A percentile compares a stretch with the other conserved stretches of the same genome.
Evolutionary conservation across 1,139 yeast genomes (phyloP).

Genomic region (Geotrichum candidum): DNA sequence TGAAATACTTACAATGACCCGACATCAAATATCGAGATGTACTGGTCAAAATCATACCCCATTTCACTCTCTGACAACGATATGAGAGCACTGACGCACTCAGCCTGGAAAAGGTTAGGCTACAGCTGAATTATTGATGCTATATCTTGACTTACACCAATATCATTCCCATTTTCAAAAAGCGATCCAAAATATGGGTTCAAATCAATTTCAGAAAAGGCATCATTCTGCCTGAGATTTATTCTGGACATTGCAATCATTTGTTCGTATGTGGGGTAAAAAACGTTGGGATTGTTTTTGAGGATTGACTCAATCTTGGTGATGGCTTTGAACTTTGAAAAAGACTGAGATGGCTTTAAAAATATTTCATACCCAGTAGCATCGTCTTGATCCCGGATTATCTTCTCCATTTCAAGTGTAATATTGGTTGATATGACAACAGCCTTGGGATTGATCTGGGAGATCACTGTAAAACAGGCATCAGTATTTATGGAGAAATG

Average conservation of each 20-base stretch:
- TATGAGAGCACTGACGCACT: conserved; percentile 15
- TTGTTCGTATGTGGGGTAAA: conserved; percentile 16
- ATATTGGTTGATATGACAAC: conserved; percentile 11
- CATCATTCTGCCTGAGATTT: conserved; percentile 8
- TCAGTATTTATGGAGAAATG: neutral
- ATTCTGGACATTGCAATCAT: conserved; percentile 2
- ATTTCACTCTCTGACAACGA: conserved; percentile 7
- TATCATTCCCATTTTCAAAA: conserved; percentile 15
- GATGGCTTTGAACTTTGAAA: conserved; percentile 14
- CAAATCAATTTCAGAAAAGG: conserved; percentile 4
- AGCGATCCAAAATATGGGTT: conserved; percentile 13
- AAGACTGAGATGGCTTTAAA: conserved; percentile 14
- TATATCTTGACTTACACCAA: conserved; percentile 8
- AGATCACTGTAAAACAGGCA: conserved; percentile 2
- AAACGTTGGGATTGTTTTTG: conserved; percentile 9
- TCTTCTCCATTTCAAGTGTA: conserved; percentile 9
- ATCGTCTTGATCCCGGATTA: conserved; percentile 11
- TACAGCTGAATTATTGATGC: neutral
- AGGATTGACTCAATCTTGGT: conserved; percentile 8
- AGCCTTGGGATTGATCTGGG: conserved; percentile 4
- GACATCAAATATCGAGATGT: conserved; percentile 9
- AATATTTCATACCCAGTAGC: conserved; percentile 8
- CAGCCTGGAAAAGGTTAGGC: conserved; percentile 6
- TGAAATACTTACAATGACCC: conserved; percentile 8
- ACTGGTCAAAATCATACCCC: conserved; percentile 4